phyloP scores from a whole-genome alignment of 495 filamentous ascomycete genomes.

The Penicillium flavigenum region DNA sequence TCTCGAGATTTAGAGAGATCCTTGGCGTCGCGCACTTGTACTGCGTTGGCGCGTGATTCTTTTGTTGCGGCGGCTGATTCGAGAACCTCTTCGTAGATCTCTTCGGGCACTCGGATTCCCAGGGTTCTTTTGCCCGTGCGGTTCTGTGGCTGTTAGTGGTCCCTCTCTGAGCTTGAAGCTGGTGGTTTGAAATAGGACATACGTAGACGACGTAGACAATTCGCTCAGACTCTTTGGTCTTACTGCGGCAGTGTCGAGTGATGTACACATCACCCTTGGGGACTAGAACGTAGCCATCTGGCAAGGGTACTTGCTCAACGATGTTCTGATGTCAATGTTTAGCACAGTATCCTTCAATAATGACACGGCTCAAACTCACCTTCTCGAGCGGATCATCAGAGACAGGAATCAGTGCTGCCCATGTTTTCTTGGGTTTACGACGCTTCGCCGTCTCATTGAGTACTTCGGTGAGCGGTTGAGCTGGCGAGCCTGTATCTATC shows the following conservation, averaged over 20 bases:
- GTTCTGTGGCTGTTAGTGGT: constrained; percentile 23
- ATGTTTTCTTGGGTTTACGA: not conserved
- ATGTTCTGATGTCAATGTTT: constrained; percentile 30
- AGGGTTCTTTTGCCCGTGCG: constrained; percentile 32
- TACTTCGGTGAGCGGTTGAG: constrained; percentile 4
- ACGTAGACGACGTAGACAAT: constrained; percentile 48
- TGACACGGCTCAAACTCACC: constrained; percentile 5
- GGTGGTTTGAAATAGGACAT: constrained; percentile 5
- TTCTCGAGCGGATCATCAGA: constrained; percentile 26
- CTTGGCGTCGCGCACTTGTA: constrained; percentile 39
- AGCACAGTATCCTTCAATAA: not conserved
- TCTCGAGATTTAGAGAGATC: constrained; percentile 31
- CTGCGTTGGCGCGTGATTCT: constrained; percentile 39
- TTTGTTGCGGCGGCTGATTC: constrained; percentile 36
- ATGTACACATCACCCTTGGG: constrained; percentile 53
- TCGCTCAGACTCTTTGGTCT: constrained; percentile 42
- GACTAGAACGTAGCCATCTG: constrained; percentile 47
- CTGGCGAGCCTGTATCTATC: not conserved
- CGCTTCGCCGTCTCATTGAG: constrained; percentile 8
- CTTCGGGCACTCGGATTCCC: constrained; percentile 49
- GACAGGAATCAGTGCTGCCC: constrained; percentile 7
- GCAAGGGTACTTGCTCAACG: constrained; percentile 23
- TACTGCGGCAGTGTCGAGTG: constrained; percentile 48
- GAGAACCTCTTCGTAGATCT: constrained; percentile 35
- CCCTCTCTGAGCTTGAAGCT: not conserved